A percentile compares a stretch with the other conserved stretches of the same genome.
Evolutionary conservation across 2,329 filamentous ascomycete species (phyloP).

Genomic region (Teratosphaeria destructans): DNA sequence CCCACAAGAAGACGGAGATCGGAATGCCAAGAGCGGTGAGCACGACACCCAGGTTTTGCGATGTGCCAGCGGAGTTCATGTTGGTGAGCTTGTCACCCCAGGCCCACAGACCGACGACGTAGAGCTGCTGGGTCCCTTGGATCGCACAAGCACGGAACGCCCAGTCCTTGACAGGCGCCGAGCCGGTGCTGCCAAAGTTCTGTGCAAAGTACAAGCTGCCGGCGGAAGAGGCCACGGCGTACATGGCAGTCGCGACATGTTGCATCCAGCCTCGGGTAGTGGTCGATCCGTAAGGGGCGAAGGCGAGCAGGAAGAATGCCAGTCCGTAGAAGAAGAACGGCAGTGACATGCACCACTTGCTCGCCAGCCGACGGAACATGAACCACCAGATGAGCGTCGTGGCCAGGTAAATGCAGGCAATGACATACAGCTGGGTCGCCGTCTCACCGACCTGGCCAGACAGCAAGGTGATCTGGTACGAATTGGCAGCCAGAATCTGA

Average conservation of each 20-base stretch:
- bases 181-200: constrained; percentile 45
- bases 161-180: constrained; percentile 53
- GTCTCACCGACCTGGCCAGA: constrained; percentile 52
- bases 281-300: constrained; percentile 45
- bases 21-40: constrained; percentile 46
- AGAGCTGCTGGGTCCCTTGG: constrained; percentile 57
- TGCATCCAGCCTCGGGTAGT: constrained; percentile 44
- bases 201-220: constrained; percentile 57
- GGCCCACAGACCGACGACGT: constrained; percentile 55
- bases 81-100: constrained; percentile 50
- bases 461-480: constrained; percentile 58
- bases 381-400: constrained; percentile 53
- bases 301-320: constrained; percentile 53
- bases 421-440: constrained; percentile 49
- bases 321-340: constrained; percentile 55
- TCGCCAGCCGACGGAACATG: constrained; percentile 48
- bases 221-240: constrained; percentile 51
- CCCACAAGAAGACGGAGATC: constrained; percentile 48
- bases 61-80: constrained; percentile 32
- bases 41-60: constrained; percentile 12
- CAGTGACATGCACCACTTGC: constrained; percentile 47
- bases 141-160: constrained; percentile 57
- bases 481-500: constrained; percentile 56
- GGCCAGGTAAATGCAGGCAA: constrained; percentile 49
- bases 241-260: constrained; percentile 51